Evolutionary conservation across 2,329 filamentous ascomycete species (phyloP), one percentile per base, ranked within the genome.

Genomic region (Sporothrix schenckii): DNA sequence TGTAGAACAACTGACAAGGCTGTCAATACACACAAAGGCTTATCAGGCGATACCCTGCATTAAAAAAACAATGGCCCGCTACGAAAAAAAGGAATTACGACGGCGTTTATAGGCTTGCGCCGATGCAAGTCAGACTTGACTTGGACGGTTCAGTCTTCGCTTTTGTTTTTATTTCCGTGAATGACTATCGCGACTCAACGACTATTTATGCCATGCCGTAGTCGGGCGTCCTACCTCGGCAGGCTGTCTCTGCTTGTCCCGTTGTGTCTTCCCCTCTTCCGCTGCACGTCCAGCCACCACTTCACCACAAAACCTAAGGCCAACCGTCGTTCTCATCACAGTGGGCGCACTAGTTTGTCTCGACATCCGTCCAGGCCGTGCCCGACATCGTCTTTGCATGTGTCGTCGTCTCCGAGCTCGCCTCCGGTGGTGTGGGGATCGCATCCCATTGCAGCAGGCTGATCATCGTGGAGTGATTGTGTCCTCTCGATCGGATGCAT

Each of bases 301-400:
- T 34, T 27, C 53, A 56, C 19, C 3, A 34, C 34, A 10, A 60
- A 41, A 30, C 10, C 30, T 2, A 19, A 60, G 19, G 34, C 56
- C 34, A 41, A 24, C 34, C 10, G 19, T 41, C n/a, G 1, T 30
- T 5, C 27, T 30, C 27, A 5, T 30, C 27, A 30, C 3, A 30
- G 27, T 3, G 4, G 27, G 27, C 27, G 27, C 27, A 30, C 27
- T 30, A 30, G 2, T 24, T 24, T 24, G 27, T 30, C 13, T 27
- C 53, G 2, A 1, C 60, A 50, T 16, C 13, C 21, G 9, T n/a
- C 34, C 58, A 21, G 5, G 13, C n/a, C 16, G 27, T 58, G 16
- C 82, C 78, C 5, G 13, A 27, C 39, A n/a, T 61, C 58, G n/a
- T 47, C 9, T 47, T 16, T 21, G 16, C 44, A 19, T 3, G 52